Conservation (phyloP, 2,329 filamentous ascomycete species). For the Sporothrix pallida region DNA sequence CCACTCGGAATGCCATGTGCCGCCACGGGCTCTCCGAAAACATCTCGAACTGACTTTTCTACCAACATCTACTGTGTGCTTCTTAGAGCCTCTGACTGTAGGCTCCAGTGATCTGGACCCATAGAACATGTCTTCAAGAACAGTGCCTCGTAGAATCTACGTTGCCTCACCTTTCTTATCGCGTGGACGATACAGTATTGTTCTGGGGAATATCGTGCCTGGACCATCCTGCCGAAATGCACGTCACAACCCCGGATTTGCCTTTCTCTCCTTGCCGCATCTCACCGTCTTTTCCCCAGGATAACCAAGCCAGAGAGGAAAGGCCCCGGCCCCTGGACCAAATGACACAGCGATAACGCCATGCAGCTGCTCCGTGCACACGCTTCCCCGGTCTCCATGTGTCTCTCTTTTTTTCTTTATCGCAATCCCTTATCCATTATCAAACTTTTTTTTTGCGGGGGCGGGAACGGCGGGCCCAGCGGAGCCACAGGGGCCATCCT, state of each 20-base stretch:
- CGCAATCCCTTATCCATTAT: slow-evolving; percentile 3
- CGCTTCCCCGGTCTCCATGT: neutral
- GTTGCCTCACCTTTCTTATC: neutral
- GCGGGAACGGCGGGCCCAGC: slow-evolving; percentile 29
- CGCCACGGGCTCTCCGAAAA: slow-evolving; percentile 34
- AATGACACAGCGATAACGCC: neutral
- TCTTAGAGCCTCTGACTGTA: neutral
- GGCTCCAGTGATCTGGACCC: neutral
- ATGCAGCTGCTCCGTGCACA: slow-evolving; percentile 26
- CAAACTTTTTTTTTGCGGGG: slow-evolving; percentile 27
- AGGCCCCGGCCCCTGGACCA: neutral
- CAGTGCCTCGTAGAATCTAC: neutral
- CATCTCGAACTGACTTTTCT: neutral
- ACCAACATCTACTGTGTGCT: neutral
- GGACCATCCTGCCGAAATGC: neutral
- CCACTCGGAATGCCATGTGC: slow-evolving; percentile 31
- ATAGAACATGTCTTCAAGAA: neutral
- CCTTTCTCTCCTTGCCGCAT: neutral
- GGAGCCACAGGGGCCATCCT: slow-evolving; percentile 14
- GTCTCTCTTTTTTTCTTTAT: neutral
- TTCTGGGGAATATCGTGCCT: neutral
- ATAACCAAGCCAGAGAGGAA: neutral
- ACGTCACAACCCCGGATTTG: slow-evolving; percentile 23
- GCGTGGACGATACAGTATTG: neutral
- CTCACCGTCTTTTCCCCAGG: neutral